These are phyloP conservation scores for Claviceps digitariae DNA, from an alignment of 2,329 filamentous ascomycete species.

Conservation along the genomic window DNA sequence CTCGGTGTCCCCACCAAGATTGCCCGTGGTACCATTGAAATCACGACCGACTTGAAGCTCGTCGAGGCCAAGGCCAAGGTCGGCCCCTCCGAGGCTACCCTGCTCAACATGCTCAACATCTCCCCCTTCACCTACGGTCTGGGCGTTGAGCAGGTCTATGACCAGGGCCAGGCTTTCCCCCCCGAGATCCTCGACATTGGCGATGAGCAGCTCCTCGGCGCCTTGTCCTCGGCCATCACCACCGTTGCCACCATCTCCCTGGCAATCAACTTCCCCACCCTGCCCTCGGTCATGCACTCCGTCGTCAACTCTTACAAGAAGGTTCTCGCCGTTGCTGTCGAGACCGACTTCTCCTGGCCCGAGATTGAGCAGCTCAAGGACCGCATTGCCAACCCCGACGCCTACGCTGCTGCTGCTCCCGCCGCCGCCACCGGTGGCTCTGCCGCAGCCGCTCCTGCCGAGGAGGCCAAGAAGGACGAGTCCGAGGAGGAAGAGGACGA, in stretches of 20 bases:
- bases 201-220: constrained; percentile 82
- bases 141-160: constrained; percentile 92
- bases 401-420: constrained; percentile 76
- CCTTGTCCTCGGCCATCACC: constrained; percentile 67
- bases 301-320: constrained; percentile 99
- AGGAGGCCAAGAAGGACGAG: constrained; percentile 52
- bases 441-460: constrained; percentile 37
- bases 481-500: constrained; percentile 57
- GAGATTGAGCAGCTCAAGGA: constrained; percentile 98
- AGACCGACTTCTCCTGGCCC: constrained; percentile 87
- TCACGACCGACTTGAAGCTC: constrained; percentile 94
- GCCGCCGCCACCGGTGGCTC: constrained; percentile 33
- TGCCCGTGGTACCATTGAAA: constrained; percentile 99
- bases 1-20: constrained; percentile 99
- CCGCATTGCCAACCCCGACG: constrained; percentile 97
- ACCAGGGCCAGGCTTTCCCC: constrained; percentile 87
- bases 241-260: constrained; percentile 87
- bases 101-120: constrained; percentile 99
- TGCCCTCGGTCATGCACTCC: constrained; percentile 93
- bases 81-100: constrained; percentile 94
- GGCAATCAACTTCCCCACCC: constrained; percentile 86
- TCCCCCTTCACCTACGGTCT: constrained; percentile 99
- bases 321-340: constrained; percentile 72
- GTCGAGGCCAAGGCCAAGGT: constrained; percentile 88
- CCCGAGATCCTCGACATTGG: constrained; percentile 80